Base-by-base conservation (phyloP, 1,139 yeast species). In the Saccharomyces pastorianus region DNA sequence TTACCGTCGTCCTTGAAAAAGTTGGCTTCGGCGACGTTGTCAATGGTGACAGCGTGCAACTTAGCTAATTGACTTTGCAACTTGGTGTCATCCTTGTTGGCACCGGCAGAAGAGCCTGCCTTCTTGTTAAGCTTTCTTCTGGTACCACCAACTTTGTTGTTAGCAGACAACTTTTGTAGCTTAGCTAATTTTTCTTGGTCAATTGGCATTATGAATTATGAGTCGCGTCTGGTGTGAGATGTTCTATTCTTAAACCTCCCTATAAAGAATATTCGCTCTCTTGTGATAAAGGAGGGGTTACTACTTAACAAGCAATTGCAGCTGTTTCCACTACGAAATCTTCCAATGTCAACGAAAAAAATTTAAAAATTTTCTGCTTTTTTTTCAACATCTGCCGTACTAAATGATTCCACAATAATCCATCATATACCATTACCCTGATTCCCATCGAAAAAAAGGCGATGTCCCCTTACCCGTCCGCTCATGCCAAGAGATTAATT, bases 1-100 rank as follows among this genome's bases (percentile, higher is more conserved):
- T 85, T 86, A 71, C 98, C 97, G 75, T 91, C 96, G 64, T 90
- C 96, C 76, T 80, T 87, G 86, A 93, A 91, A 81, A 93, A 88
- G 83, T 91, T 93, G 72, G 96, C 98, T 79, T 91, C 97, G 73
- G 89, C 96, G 67, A 93, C 85, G 68, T 87, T 89, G 64, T 86
- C 91, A 66, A 93, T 79, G 68, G 90, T 86, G 75, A 86, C 88
- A 64, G 93, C 95, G 76, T 88, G 85, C 74, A 93, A 79, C 79
- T 91, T 91, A 73, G 85, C 87, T 75, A 93, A 81, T 66, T 95
- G 83, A 66, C 85, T 88, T 76, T 89, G 93, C 75, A 93, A 81
- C 77, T 90, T 89, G 76, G 91, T 80, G 79, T 90, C 95, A 67
- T 88, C 95, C 81, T 78, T 73, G 71, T 75, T 73, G 71, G 78